Evolutionary conservation across 2,329 filamentous ascomycete species (phyloP), one percentile per base, ranked within the genome.

Genomic region (Pestalotiopsis fici): DNA sequence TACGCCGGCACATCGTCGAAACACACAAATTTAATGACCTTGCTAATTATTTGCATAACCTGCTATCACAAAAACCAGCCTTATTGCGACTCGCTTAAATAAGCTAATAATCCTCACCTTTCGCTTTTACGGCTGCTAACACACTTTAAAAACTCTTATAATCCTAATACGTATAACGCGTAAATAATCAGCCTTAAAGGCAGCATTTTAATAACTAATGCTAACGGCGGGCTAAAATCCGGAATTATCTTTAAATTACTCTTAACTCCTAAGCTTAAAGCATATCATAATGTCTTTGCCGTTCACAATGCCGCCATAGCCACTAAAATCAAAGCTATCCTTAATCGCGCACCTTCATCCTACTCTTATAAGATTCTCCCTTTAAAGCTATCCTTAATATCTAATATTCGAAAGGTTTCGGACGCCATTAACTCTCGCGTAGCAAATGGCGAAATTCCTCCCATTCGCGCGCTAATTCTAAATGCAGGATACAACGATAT

Each of bases 191-290:
- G 55, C 27, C 55, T 25, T 21, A 59, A 57, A 65, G 78, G 79
- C 65, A 74, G 77, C 2, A 75, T 82, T 28, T 50, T 82, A 2
- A 68, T 81, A 11, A 82, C 80, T 4, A 80, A 80, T 6, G 71
- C 78, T 43, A 82, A 82, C 65, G 80, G 80, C 55, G 78, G 79
- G 23, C 75, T 82, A 31, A 80, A 79, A 7, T 77, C 76, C 12
- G 74, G 75, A 25, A 78, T 80, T 7, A 75, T 78, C 11, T 59
- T 68, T 3, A 70, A 74, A 7, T 74, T 82, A 35, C 50, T 79
- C 43, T 67, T 69, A 18, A 72, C 67, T 13, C 70, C 75, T 0
- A 70, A 77, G 4, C 67, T 81, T 12, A 76, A 11, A 50, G 78
- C 3, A 28, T 77, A 81, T 66, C 73, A 75, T 4, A 77, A 79